Base-by-base conservation (phyloP, 192 early-diverging fungal species). In the Piromyces sp. region DNA sequence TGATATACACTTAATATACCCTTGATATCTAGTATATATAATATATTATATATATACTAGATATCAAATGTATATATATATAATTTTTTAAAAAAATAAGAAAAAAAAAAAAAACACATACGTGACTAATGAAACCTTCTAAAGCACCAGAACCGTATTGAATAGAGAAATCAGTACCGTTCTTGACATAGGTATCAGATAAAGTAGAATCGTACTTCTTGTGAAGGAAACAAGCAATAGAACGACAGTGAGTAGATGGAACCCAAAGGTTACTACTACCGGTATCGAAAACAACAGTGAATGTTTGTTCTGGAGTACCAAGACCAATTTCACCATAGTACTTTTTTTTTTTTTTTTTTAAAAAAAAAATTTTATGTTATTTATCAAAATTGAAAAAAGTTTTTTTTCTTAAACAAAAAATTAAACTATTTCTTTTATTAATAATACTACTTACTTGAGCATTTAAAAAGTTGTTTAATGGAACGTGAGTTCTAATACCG, bases 181-280 rank as follows among this genome's bases (percentile, higher is more conserved):
- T 99, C 79, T 90, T 86, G 79, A 87, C 89, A 89, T 92, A 96
- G 12, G 94, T 90, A 5, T 83, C 85, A n/a, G 95, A 96, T 85
- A 95, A 88, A 81, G 84, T 86, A 37, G 94, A 91, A 86, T 99
- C 94, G 86, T 92, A 99, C 19, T 94, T 91, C 40, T 88, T 83
- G 86, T 98, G 98, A 79, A 99, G 88, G 90, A 93, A 97, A 83
- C 98, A 99, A 4, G 97, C 96, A 83, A 99, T 97, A 5, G 95
- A 96, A 31, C 86, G 89, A 90, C 98, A 99, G 81, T 92, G 92
- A 12, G 93, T 94, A 28, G 95, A 96, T 16, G 97, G 97, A 30
- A 99, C 95, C 97, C 97, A 98, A 79, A 98, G 89, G 86, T 98
- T 98, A 38, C 94, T 93, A 68, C 93, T 95, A 30, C 96, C 97